These are phyloP conservation scores for Cadophora sp. DNA, from an alignment of 2,329 filamentous ascomycete genomes.

Conservation along the genomic window DNA sequence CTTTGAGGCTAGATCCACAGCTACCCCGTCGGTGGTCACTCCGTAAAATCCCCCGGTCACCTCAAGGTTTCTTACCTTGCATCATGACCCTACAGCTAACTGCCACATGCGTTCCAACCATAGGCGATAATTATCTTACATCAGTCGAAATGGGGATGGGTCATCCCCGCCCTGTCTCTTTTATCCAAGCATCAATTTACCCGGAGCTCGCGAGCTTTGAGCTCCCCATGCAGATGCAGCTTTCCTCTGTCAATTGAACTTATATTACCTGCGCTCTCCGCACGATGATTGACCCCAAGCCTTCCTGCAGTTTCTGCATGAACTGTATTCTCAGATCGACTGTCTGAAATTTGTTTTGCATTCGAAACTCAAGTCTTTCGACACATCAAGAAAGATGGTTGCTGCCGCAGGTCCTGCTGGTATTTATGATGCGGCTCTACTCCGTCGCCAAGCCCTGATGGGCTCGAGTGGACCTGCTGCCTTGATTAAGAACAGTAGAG, in stretches of 20 bases:
- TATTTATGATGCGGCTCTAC: conserved; percentile 59
- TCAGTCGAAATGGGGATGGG: background rate
- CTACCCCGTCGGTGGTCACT: background rate
- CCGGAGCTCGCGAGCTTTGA: conserved; percentile 30
- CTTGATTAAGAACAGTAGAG: conserved; percentile 64
- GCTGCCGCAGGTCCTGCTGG: conserved; percentile 42
- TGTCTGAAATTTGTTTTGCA: background rate
- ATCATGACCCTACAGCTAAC: background rate
- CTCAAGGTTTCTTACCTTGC: background rate
- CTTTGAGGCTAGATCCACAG: conserved; percentile 17
- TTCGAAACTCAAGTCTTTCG: background rate
- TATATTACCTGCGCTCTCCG: conserved; percentile 22
- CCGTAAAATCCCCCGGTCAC: background rate
- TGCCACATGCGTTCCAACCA: conserved; percentile 11
- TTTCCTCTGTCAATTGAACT: conserved; percentile 1
- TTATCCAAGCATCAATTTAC: conserved; percentile 32
- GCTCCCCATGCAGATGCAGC: conserved; percentile 14
- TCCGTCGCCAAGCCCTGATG: conserved; percentile 60
- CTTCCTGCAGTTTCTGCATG: conserved; percentile 8
- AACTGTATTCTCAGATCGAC: conserved; percentile 4
- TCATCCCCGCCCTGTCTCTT: conserved; percentile 3
- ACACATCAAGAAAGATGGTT: conserved; percentile 33
- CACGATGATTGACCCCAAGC: conserved; percentile 19
- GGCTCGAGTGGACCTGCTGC: conserved; percentile 58
- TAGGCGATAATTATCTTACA: background rate